Evolutionary conservation across 768 basidiomycete genomes (phyloP).

Genomic region (Calocera viscosa): DNA sequence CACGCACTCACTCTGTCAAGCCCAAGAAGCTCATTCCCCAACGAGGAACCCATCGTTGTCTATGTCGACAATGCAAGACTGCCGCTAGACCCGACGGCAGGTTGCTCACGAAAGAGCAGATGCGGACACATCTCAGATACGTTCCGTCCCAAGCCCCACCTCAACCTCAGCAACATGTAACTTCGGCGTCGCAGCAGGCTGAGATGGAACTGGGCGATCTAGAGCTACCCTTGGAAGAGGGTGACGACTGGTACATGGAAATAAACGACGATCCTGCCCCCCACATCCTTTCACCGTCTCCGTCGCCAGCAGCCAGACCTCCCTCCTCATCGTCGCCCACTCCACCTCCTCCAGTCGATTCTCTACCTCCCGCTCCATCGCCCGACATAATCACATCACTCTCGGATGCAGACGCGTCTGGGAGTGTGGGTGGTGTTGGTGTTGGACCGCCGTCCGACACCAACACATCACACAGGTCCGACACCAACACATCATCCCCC

Average conservation of each 20-base stretch:
- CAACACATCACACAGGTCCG: background rate
- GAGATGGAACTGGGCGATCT: background rate
- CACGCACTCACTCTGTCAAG: background rate
- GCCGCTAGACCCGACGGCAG: background rate
- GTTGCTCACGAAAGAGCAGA: background rate
- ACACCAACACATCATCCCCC: constrained; percentile 1
- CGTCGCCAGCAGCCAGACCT: too few relatives aligned
- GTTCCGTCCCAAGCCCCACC: background rate
- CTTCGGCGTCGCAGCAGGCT: background rate
- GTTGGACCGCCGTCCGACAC: background rate
- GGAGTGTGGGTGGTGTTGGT: background rate
- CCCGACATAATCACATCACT: background rate
- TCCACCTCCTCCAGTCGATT: background rate
- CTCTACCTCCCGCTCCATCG: background rate
- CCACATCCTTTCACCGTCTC: too few relatives aligned
- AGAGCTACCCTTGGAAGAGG: background rate
- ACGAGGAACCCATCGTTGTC: background rate
- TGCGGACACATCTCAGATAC: background rate
- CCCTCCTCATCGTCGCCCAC: too few relatives aligned
- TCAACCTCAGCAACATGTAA: background rate
- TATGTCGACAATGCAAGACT: constrained; percentile 1
- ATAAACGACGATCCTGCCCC: background rate
- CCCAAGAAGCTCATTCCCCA: background rate
- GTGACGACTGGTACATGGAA: background rate
- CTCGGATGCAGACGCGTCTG: background rate